phyloP scores from a whole-genome alignment of 2,329 filamentous ascomycete genomes.

The Monosporascus cannonballus region DNA sequence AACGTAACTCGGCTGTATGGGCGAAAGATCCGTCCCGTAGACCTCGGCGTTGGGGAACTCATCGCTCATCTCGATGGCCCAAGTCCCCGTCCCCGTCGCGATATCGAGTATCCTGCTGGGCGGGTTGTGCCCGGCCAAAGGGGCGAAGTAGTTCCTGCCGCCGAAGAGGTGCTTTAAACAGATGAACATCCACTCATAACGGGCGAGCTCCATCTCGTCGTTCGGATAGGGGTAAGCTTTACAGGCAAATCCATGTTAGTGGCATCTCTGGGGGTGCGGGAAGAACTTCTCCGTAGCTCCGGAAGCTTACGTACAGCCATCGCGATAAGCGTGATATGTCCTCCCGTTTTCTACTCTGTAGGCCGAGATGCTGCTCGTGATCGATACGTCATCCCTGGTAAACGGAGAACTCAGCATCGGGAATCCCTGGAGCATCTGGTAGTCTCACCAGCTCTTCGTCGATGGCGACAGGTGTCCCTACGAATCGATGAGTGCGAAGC shows the following conservation, averaged over 20 bases:
- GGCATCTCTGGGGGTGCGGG: background rate
- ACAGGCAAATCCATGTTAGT: constrained; percentile 2
- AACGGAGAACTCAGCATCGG: background rate
- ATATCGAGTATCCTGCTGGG: constrained; percentile 33
- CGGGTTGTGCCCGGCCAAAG: constrained; percentile 28
- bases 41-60: constrained; percentile 52
- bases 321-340: constrained; percentile 41
- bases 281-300: no score
- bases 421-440: background rate
- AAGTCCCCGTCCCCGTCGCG: constrained; percentile 45
- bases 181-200: constrained; percentile 34
- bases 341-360: constrained; percentile 29
- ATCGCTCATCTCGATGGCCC: constrained; percentile 63
- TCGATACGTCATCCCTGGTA: constrained; percentile 15
- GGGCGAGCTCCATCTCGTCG: constrained; percentile 35
- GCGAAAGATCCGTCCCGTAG: constrained; percentile 60
- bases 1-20: constrained; percentile 59
- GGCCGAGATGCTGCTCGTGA: constrained; percentile 16
- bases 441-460: constrained; percentile 1
- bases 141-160: constrained; percentile 36
- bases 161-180: constrained; percentile 30
- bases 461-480: constrained; percentile 9
- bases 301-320: constrained; percentile 34
- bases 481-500: constrained; percentile 1
- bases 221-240: constrained; percentile 42